Conservation (phyloP, 2,329 filamentous ascomycete genomes). For the Fusarium sp. region DNA sequence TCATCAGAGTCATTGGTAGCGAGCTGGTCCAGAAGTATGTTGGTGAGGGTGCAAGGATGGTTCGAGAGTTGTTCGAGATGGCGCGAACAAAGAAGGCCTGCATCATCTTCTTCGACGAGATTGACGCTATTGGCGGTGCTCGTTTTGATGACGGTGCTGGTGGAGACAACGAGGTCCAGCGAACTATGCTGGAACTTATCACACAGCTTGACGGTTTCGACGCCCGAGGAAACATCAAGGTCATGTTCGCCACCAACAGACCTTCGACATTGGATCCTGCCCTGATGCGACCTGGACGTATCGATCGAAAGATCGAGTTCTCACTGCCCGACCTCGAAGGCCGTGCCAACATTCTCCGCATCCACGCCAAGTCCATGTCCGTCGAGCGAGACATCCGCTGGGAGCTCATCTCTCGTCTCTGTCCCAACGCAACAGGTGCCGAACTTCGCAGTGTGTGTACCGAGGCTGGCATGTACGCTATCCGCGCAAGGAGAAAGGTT, state of each 20-base stretch:
- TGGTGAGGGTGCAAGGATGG: slow-evolving; percentile 97
- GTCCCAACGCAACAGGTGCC: slow-evolving; percentile 96
- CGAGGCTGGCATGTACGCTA: slow-evolving; percentile 98
- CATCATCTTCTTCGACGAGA: slow-evolving; percentile 98
- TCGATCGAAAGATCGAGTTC: slow-evolving; percentile 99
- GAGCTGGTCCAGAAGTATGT: slow-evolving; percentile 99
- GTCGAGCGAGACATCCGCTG: slow-evolving; percentile 98
- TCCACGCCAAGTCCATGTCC: slow-evolving; percentile 99
- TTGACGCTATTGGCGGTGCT: slow-evolving; percentile 94
- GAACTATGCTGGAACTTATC: slow-evolving; percentile 98
- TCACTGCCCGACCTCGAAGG: slow-evolving; percentile 96
- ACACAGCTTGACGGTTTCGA: slow-evolving; percentile 98
- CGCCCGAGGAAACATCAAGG: slow-evolving; percentile 97
- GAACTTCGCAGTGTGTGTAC: slow-evolving; percentile 97
- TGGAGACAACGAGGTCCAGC: slow-evolving; percentile 96
- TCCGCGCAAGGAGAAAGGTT: slow-evolving; percentile 93
- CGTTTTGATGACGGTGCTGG: slow-evolving; percentile 97
- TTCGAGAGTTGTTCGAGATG: slow-evolving; percentile 99
- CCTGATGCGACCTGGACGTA: slow-evolving; percentile 95
- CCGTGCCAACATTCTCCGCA: slow-evolving; percentile 95
- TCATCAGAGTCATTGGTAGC: slow-evolving; percentile 97
- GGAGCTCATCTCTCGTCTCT: slow-evolving; percentile 97
- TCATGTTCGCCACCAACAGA: slow-evolving; percentile 99
- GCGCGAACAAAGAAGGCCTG: slow-evolving; percentile 99
- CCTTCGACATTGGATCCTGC: slow-evolving; percentile 97